Base-by-base conservation (phyloP, 805 yeast species). In the Zygosaccharomyces bisporus region DNA sequence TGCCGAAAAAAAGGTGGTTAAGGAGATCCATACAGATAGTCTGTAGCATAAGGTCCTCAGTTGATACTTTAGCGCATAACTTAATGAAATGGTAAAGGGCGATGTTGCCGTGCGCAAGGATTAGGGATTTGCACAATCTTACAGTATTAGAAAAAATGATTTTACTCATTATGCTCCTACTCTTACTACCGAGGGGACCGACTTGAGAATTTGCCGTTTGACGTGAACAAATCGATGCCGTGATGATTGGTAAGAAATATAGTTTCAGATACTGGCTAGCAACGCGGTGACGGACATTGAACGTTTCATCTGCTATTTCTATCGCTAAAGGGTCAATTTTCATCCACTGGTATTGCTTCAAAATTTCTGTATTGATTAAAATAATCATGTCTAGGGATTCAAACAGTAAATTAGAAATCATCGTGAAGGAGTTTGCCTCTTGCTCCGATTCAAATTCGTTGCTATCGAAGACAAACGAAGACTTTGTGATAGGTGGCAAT, bases 51-150 rank as follows among this genome's bases (percentile, higher is more conserved):
- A 73, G 43, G 47, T 70, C 72, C 13, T 55, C 59, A 7, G 54
- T 41, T 20, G 74, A 66, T 7, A 67, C 45, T 13, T 55, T 54
- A 10, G 55, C 52, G 8, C 65, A 58, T 27, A 69, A 68, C 43
- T 64, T 67, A 13, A 74, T 47, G 0, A 70, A 36, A 47, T 61
- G 64, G 43, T 58, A 66, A 12, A 68, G 44, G 1, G 69, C 63
- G 25, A 68, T 53, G 33, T 69, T 57, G 10, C 71, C 71, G 52
- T 71, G 67, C 0, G 65, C 41, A 4, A 61, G 45, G 18, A 72
- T 53, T 3, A 73, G 44, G 44, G 68, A 53, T 18, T 71, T 73
- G 52, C 68, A 55, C 9, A 55, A 41, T 17, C 52, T 46, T 19
- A 53, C 50, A 36, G 58, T 52, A 47, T 54, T 50, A 56, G 54